Percentiles rank a stretch among this genome's conserved stretches.
These are phyloP conservation scores for Pulveroboletus ravenelii DNA, from an alignment of 768 basidiomycete species.

Conservation along the genomic window DNA sequence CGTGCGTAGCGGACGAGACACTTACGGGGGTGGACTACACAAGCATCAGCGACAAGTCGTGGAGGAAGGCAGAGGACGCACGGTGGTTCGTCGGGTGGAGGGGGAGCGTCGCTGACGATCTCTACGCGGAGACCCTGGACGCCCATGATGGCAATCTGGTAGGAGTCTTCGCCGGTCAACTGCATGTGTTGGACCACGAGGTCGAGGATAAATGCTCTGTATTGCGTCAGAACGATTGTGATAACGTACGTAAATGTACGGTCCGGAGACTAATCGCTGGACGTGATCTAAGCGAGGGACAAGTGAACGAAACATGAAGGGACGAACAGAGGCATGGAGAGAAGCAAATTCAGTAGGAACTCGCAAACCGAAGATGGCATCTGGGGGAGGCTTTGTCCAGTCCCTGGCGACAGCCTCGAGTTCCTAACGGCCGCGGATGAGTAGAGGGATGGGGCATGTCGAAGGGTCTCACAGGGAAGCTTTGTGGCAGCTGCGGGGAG, in stretches of 20 bases:
- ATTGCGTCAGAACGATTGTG: constrained; percentile 11
- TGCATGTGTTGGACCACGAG: constrained; percentile 31
- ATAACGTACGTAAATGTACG: constrained; percentile 72
- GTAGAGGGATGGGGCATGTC: not conserved
- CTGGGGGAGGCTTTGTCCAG: constrained; percentile 84
- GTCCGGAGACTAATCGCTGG: constrained; percentile 74
- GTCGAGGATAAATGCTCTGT: constrained; percentile 8
- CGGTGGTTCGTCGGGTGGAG: constrained; percentile 82
- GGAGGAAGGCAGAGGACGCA: constrained; percentile 30
- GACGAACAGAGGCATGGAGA: constrained; percentile 72
- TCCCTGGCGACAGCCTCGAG: constrained; percentile 75
- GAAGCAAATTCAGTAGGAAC: constrained; percentile 87
- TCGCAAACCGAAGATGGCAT: constrained; percentile 68
- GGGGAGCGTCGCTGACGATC: constrained; percentile 80
- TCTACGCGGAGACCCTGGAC: constrained; percentile 81
- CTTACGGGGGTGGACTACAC: constrained; percentile 48
- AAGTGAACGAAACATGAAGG: constrained; percentile 4
- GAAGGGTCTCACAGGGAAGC: constrained; percentile 48
- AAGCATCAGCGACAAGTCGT: constrained; percentile 8
- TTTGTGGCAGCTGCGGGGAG: constrained; percentile 55
- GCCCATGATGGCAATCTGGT: constrained; percentile 82
- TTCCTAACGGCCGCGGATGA: constrained; percentile 46
- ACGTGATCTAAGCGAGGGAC: constrained; percentile 21
- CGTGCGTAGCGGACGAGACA: constrained; percentile 17
- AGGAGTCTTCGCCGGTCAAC: constrained; percentile 84